A percentile compares a stretch with the other conserved stretches of the same genome.
These are phyloP conservation scores for Aspergillus novoparasiticus DNA, from an alignment of 2,329 filamentous ascomycete genomes.

Conservation along the genomic window DNA sequence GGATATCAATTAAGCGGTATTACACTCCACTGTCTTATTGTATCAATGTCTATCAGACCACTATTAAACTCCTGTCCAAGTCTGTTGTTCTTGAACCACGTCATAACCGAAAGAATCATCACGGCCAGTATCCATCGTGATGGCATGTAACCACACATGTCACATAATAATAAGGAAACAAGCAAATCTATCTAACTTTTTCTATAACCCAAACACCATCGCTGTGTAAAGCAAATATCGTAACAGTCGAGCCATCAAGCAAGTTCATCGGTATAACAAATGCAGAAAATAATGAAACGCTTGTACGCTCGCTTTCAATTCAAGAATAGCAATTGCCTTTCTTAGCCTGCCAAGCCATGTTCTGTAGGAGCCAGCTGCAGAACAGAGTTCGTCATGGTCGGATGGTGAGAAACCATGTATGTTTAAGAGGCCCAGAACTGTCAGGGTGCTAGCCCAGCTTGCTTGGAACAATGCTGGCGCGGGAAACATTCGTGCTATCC, in stretches of 20 bases:
- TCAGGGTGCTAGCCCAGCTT: slow-evolving; percentile 21
- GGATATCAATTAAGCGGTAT: not conserved
- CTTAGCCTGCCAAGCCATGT: not conserved
- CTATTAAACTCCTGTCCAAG: slow-evolving; percentile 3
- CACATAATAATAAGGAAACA: not conserved
- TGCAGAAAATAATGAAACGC: slow-evolving; percentile 3
- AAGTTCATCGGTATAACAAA: not conserved
- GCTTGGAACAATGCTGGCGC: slow-evolving; percentile 35
- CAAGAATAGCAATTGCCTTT: slow-evolving; percentile 2
- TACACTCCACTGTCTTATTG: not conserved
- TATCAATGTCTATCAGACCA: not conserved
- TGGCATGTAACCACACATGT: not conserved
- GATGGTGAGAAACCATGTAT: slow-evolving; percentile 1
- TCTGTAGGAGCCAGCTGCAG: slow-evolving; percentile 16
- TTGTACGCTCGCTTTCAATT: slow-evolving; percentile 1
- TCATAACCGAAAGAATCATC: not conserved
- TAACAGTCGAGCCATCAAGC: not conserved
- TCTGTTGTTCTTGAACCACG: slow-evolving; percentile 2
- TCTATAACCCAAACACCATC: not conserved
- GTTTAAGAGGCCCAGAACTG: not conserved
- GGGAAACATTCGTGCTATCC: slow-evolving; percentile 39
- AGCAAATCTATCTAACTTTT: not conserved
- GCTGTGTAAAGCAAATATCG: not conserved
- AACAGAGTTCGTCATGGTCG: slow-evolving; percentile 9
- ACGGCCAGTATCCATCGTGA: not conserved